A percentile compares a stretch with the other conserved stretches of the same genome.
Evolutionary conservation across 768 basidiomycete genomes (phyloP).

Genomic region (Trametes maxima): DNA sequence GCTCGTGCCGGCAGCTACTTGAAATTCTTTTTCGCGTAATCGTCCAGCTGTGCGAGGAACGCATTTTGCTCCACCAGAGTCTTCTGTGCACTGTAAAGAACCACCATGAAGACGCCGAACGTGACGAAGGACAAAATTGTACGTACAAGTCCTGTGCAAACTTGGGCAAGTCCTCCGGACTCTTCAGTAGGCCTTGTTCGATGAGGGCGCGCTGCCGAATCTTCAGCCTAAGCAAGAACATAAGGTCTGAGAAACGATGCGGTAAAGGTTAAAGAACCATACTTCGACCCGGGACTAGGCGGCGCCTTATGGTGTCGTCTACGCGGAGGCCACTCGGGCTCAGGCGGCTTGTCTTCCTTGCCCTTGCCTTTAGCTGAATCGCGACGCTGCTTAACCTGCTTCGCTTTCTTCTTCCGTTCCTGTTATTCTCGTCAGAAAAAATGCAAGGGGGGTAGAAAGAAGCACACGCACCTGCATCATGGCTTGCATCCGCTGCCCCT

Average conservation of each 20-base stretch:
- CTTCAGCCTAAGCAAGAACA: slow-evolving; percentile 43
- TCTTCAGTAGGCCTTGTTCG: slow-evolving; percentile 59
- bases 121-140: background rate
- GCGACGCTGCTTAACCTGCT: slow-evolving; percentile 22
- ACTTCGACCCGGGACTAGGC: slow-evolving; percentile 55
- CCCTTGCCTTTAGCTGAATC: slow-evolving; percentile 18
- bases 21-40: slow-evolving; percentile 16
- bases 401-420: slow-evolving; percentile 29
- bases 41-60: slow-evolving; percentile 29
- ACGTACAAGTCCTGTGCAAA: slow-evolving; percentile 70
- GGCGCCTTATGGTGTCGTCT: slow-evolving; percentile 57
- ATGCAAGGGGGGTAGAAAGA: too few species aligned
- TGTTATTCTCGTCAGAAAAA: background rate
- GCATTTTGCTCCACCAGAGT: slow-evolving; percentile 29
- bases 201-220: slow-evolving; percentile 63
- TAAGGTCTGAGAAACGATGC: slow-evolving; percentile 1
- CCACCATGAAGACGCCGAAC: background rate
- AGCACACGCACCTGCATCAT: slow-evolving; percentile 49
- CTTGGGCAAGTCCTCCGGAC: slow-evolving; percentile 49
- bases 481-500: slow-evolving; percentile 60
- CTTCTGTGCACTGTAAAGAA: slow-evolving; percentile 24
- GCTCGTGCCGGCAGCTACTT: background rate
- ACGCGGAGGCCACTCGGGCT: slow-evolving; percentile 65
- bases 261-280: slow-evolving; percentile 18
- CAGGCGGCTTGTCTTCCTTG: slow-evolving; percentile 33